Evolutionary conservation across 2,329 filamentous ascomycete genomes (phyloP).

Genomic region (Talaromyces sp.): DNA sequence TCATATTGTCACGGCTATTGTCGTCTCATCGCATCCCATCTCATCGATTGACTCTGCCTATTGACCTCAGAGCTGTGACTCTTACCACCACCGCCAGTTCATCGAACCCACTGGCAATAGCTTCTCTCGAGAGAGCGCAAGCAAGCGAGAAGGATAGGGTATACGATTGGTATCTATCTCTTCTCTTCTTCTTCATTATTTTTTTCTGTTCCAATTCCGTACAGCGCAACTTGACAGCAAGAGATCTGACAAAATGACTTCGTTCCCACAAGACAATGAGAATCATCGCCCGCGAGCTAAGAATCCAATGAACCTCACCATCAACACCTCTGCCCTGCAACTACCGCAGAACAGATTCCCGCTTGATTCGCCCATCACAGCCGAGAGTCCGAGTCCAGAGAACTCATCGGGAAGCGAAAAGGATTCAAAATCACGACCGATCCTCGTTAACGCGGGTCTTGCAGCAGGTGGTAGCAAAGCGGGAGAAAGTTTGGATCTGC

Average conservation of each 20-base stretch:
- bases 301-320: slow-evolving; percentile 23
- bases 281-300: not conserved
- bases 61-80: slow-evolving; percentile 5
- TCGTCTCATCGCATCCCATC: not conserved
- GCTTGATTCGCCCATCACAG: slow-evolving; percentile 43
- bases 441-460: slow-evolving; percentile 9
- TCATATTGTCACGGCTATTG: not conserved
- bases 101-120: not conserved
- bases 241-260: not conserved
- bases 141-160: slow-evolving; percentile 1
- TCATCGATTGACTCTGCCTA: slow-evolving; percentile 3
- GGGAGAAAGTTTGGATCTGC: not conserved
- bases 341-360: slow-evolving; percentile 35
- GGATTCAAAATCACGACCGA: not conserved
- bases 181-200: not conserved
- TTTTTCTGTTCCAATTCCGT: too few species aligned
- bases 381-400: slow-evolving; percentile 39
- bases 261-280: not conserved
- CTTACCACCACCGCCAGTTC: not conserved
- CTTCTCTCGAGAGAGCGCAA: not conserved
- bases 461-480: not conserved
- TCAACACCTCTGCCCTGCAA: slow-evolving; percentile 19
- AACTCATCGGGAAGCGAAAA: slow-evolving; percentile 20
- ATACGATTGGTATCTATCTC: slow-evolving; percentile 10
- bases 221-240: too few species aligned